Evolutionary conservation across 306 rosid species (phyloP), one percentile per base, ranked within the genome.

Genomic region (Ziziphus jujuba): DNA sequence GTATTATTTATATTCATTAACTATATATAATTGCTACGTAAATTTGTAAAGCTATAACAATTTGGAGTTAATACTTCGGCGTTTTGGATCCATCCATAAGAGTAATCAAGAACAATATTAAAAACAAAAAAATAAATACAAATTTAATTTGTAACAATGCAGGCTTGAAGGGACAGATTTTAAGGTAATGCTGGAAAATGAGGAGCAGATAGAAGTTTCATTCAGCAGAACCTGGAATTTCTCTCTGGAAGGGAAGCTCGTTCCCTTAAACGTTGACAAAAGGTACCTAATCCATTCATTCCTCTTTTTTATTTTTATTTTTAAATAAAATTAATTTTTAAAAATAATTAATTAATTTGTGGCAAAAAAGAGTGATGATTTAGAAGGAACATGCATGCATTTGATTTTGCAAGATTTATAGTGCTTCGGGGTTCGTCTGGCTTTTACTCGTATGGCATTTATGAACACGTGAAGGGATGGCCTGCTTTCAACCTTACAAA

Each of bases 191-290:
- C 17, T 70, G 58, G 76, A 70, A 70, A 65, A 56, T 33, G 81
- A 76, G 56, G 76, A 70, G 9, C 81, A 76, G 50, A 59, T 76
- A 49, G 81, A 76, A 67, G 22, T 76, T 20, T 76, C 81, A 16
- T 76, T 76, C 67, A 76, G 72, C n/a, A 76, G 76, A 64, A 65
- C 52, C 20, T 76, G 81, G 81, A 43, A 76, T 40, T 68, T 67
- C 21, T 57, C 76, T 36, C 59, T 24, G 1, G 63, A 76, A 5
- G 81, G 81, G n/a, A 12, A 63, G 44, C 25, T 16, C 6, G 81
- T 76, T 6, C 81, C 81, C 7, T 59, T 76, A 22, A 70, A 76
- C 34, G 50, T 76, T 19, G 81, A 76, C 59, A 76, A 48, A 64
- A 70, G 80, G 80, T 69, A 7, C 4, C 9, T 20, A 9, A 9